Conservation (phyloP, 129 eudicot species). For the Ambrosia artemisiifolia region DNA sequence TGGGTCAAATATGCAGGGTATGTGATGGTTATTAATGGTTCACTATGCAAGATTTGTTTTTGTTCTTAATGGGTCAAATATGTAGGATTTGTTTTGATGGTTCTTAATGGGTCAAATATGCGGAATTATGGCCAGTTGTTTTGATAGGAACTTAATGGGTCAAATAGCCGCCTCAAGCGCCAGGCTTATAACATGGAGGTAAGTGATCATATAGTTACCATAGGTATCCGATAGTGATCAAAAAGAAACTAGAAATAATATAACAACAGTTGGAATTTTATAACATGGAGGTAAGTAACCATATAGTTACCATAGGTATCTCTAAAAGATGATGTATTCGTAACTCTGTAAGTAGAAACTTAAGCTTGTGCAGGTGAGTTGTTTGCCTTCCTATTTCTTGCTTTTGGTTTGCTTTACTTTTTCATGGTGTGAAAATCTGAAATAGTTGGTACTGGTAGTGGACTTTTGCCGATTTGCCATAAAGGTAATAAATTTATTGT, state of each 20-base stretch:
- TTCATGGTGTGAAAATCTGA: background rate
- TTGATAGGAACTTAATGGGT: too few species aligned
- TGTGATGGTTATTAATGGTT: too few species aligned
- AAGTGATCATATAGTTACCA: too few species aligned
- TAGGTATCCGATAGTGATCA: too few species aligned
- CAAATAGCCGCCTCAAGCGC: too few species aligned
- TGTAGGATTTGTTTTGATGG: too few species aligned
- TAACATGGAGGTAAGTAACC: constrained; percentile 1
- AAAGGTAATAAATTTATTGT: background rate
- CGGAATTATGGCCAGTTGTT: too few species aligned
- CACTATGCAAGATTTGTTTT: too few species aligned
- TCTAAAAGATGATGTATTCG: background rate
- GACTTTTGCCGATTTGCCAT: background rate
- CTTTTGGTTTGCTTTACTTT: background rate
- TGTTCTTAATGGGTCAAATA: too few species aligned
- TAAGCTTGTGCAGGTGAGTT: background rate
- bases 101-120: too few species aligned
- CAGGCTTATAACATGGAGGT: too few species aligned
- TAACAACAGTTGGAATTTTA: background rate
- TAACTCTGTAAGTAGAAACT: background rate
- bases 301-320: background rate
- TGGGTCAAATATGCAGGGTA: too few species aligned
- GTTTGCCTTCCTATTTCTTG: constrained; percentile 7
- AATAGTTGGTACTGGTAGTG: background rate
- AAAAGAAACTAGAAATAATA: background rate